These are phyloP conservation scores for Rhodotorula toruloides DNA, from an alignment of 768 basidiomycete species.

Conservation along the genomic window DNA sequence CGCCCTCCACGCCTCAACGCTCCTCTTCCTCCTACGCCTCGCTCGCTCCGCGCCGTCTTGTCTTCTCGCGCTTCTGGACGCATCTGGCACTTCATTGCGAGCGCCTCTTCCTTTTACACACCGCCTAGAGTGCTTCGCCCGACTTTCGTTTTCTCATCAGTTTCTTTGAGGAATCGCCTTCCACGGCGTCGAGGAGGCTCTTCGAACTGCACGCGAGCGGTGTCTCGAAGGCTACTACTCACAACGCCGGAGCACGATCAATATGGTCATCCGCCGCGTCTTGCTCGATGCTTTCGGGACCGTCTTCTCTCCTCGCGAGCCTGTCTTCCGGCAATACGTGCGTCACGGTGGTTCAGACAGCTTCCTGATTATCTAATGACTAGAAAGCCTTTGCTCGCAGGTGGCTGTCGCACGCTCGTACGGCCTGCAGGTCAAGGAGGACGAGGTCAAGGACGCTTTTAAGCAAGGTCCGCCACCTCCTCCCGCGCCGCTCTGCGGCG, in stretches of 20 bases:
- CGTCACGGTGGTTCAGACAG: neutral
- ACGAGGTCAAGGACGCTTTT: constrained; percentile 6
- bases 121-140: no score
- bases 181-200: no score
- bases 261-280: constrained; percentile 29
- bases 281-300: constrained; percentile 36
- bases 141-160: no score
- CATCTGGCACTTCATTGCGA: no score
- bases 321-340: constrained; percentile 28
- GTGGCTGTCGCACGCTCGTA: constrained; percentile 2
- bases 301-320: constrained; percentile 22
- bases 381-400: neutral
- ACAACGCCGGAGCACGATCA: neutral
- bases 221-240: neutral
- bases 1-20: no score
- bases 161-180: no score
- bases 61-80: no score
- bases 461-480: constrained; percentile 6
- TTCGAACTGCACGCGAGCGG: neutral
- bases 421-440: constrained; percentile 11
- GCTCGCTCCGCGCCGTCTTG: no score
- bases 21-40: no score
- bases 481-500: neutral
- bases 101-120: neutral
- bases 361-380: neutral